These are phyloP conservation scores for Phaeoacremonium minimum DNA, from an alignment of 2,329 filamentous ascomycete species.

Conservation along the genomic window DNA sequence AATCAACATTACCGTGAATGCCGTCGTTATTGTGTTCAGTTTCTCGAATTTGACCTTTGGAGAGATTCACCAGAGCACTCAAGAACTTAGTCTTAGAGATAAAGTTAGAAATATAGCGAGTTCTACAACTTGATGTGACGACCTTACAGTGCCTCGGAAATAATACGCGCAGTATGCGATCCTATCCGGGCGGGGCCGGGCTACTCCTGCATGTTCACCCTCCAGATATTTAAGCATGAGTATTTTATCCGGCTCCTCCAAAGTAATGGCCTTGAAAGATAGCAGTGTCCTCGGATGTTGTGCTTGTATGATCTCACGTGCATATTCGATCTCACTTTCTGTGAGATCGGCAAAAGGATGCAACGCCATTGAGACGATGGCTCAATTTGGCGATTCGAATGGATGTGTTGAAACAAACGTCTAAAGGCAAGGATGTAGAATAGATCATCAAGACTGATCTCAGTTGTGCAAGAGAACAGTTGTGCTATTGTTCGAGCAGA, in stretches of 20 bases:
- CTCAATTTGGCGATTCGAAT: too few relatives aligned
- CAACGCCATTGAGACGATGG: too few relatives aligned
- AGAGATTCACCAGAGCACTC: constrained; percentile 52
- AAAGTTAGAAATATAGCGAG: constrained; percentile 2
- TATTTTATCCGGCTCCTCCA: constrained; percentile 52
- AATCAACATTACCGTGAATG: constrained; percentile 54
- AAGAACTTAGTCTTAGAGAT: constrained; percentile 56
- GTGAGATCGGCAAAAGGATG: constrained; percentile 59
- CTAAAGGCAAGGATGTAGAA: too few relatives aligned
- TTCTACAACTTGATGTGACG: background rate
- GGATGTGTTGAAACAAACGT: too few relatives aligned
- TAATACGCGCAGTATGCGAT: constrained; percentile 55
- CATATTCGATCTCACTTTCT: constrained; percentile 49
- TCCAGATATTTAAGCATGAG: constrained; percentile 45
- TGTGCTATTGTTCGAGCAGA: too few relatives aligned
- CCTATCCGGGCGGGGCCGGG: constrained; percentile 37
- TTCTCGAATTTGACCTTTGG: constrained; percentile 41
- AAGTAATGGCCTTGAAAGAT: constrained; percentile 60
- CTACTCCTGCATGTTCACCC: constrained; percentile 36
- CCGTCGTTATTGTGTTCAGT: constrained; percentile 56
- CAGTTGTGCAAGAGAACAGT: too few relatives aligned
- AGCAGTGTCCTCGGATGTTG: constrained; percentile 54
- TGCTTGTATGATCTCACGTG: constrained; percentile 41
- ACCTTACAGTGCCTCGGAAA: constrained; percentile 51
- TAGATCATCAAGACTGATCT: too few relatives aligned